These are phyloP conservation scores for Zoysia japonica DNA, from an alignment of 176 grass and related monocot species.

Conservation along the genomic window DNA sequence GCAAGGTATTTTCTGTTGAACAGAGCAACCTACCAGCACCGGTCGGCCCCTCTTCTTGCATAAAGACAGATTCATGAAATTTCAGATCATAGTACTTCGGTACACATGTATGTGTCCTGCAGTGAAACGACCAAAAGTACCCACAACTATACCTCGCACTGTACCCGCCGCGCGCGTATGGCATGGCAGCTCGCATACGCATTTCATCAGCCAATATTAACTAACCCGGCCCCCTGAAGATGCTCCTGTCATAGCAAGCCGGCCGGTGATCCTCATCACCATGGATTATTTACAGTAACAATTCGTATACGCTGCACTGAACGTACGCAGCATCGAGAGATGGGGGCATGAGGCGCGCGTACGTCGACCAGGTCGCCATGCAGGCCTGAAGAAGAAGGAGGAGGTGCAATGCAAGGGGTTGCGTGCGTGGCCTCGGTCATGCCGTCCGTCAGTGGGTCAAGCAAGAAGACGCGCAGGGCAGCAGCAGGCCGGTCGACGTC, in stretches of 20 bases:
- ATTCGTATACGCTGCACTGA: background rate
- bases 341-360: no score
- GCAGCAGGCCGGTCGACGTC: no score
- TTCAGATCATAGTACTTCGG: slow-evolving; percentile 34
- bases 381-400: background rate
- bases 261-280: background rate
- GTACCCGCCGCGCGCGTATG: slow-evolving; percentile 9
- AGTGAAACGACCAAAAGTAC: slow-evolving; percentile 41
- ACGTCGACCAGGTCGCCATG: background rate
- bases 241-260: no score
- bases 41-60: background rate
- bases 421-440: slow-evolving; percentile 9
- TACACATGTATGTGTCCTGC: slow-evolving; percentile 15
- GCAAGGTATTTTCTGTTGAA: no score
- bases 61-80: slow-evolving; percentile 18
- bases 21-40: no score
- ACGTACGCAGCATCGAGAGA: background rate
- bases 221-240: background rate
- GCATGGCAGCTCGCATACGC: background rate
- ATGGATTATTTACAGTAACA: background rate
- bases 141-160: slow-evolving; percentile 32
- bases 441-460: slow-evolving; percentile 18
- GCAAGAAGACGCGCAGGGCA: no score
- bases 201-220: background rate
- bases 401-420: background rate